Evolutionary conservation across 148 eudicot species (phyloP), one percentile per base, ranked within the genome.

Genomic region (Amaranthus palmeri): DNA sequence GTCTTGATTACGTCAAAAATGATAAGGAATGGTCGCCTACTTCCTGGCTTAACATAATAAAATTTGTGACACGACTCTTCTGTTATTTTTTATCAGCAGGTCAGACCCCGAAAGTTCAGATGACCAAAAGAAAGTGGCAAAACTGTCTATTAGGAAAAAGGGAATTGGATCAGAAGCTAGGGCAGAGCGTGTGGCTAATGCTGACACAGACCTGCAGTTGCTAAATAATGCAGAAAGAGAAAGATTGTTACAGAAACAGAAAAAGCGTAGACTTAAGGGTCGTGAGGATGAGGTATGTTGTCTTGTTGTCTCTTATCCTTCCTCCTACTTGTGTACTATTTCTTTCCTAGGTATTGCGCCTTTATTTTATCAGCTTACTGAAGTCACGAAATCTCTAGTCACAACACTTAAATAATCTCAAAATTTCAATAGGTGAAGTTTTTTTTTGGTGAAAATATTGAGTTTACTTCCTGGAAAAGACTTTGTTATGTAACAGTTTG

Each of bases 121-220:
- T 77, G 92, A 95, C 52, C 73, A 72, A 81, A 85, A 83, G 74
- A 95, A 91, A 79, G 85, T 68, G 74, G 89, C 77, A 42, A 95
- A 91, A 54, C 71, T 95, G 81, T 79, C 86, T 10, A 76, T 95
- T 44, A 95, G 85, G 88, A 88, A 85, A 80, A 93, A 91, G 79
- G 97, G 97, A 72, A 82, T 95, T 65, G 98, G 98, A 49, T 95
- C 98, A 4, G 93, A 91, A 80, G 97, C 81, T 54, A 91, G 93
- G 85, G 88, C 96, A 64, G 97, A 88, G 70, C 90, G 86, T 58
- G 81, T 88, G 84, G 96, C 84, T 56, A 95, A 88, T 78, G 82
- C 97, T 50, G 93, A 95, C 81, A 72, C 77, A 56, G 96, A 95
- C 82, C 76, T 91, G 54, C 87, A 88, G 81, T 78, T 95, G 84